Evolutionary conservation across 805 yeast genomes (phyloP).

Genomic region (Priceomyces melissophilus): DNA sequence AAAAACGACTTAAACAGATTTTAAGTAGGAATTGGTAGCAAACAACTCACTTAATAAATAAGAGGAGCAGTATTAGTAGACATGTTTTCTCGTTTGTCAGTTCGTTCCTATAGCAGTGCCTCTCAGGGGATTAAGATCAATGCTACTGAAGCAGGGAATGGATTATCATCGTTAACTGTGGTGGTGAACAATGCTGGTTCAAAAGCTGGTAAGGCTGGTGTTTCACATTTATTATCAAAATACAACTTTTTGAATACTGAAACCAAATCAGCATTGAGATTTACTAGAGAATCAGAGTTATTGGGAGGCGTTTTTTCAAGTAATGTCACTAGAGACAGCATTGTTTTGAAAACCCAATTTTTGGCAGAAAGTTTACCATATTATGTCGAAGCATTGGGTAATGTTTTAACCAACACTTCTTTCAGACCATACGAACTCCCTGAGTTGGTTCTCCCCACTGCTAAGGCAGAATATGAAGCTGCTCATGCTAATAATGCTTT

Average conservation of each 20-base stretch:
- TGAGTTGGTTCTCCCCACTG: slow-evolving; percentile 81
- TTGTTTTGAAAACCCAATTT: slow-evolving; percentile 77
- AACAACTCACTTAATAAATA: not conserved
- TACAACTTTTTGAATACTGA: slow-evolving; percentile 81
- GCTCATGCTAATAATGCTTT: slow-evolving; percentile 50
- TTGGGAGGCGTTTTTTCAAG: slow-evolving; percentile 80
- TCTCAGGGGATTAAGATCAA: slow-evolving; percentile 43
- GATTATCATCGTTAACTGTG: slow-evolving; percentile 73
- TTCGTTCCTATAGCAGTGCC: slow-evolving; percentile 43
- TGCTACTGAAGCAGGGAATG: slow-evolving; percentile 58
- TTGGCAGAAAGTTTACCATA: slow-evolving; percentile 86
- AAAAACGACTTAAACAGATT: not conserved
- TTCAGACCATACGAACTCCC: slow-evolving; percentile 80
- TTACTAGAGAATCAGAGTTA: slow-evolving; percentile 91
- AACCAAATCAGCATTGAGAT: slow-evolving; percentile 82
- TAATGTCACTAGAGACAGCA: slow-evolving; percentile 75
- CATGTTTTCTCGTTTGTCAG: slow-evolving; percentile 42
- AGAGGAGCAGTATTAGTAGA: not conserved
- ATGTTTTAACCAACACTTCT: slow-evolving; percentile 63
- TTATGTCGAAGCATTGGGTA: slow-evolving; percentile 81
- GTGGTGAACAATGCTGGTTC: slow-evolving; percentile 83
- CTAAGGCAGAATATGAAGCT: slow-evolving; percentile 56
- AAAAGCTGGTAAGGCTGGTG: slow-evolving; percentile 69
- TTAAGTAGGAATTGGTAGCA: not conserved
- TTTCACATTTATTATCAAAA: slow-evolving; percentile 80